phyloP scores from a whole-genome alignment of 768 basidiomycete species.

The Pleurotus giganteus region DNA sequence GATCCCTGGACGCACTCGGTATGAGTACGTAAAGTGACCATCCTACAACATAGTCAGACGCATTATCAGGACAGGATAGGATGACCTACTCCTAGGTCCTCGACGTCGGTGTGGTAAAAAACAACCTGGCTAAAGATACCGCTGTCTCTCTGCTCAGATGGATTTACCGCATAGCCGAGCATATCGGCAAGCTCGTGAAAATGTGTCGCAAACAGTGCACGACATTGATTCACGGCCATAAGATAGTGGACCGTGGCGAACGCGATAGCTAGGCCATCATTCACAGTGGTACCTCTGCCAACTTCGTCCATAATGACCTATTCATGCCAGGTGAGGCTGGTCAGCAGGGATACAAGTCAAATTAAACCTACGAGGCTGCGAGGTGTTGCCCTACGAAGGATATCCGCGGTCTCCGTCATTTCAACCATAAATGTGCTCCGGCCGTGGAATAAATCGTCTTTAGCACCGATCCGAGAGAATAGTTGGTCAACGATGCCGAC shows the following conservation, averaged over 20 bases:
- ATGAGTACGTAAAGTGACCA: constrained; percentile 79
- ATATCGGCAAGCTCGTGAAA: constrained; percentile 92
- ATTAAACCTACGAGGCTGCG: constrained; percentile 67
- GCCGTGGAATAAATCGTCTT: constrained; percentile 92
- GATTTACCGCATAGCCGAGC: constrained; percentile 53
- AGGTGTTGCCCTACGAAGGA: constrained; percentile 79
- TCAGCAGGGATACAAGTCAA: not conserved
- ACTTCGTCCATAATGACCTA: constrained; percentile 99
- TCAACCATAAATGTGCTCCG: constrained; percentile 98
- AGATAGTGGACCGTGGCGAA: constrained; percentile 89
- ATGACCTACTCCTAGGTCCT: constrained; percentile 65
- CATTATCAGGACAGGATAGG: not conserved
- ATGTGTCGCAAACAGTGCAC: constrained; percentile 97
- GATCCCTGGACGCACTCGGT: constrained; percentile 76
- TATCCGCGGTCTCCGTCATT: constrained; percentile 93
- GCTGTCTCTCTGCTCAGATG: constrained; percentile 31
- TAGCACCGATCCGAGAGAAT: constrained; percentile 93
- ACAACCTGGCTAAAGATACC: constrained; percentile 60
- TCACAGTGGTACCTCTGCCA: constrained; percentile 91
- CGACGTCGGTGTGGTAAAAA: constrained; percentile 89
- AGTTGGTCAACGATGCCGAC: constrained; percentile 89
- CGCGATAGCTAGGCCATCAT: constrained; percentile 91
- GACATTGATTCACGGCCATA: constrained; percentile 63
- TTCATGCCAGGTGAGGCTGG: not conserved
- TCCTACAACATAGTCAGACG: constrained; percentile 42